Conservation (phyloP, 768 basidiomycete genomes). For the Lactarius akahatsu region DNA sequence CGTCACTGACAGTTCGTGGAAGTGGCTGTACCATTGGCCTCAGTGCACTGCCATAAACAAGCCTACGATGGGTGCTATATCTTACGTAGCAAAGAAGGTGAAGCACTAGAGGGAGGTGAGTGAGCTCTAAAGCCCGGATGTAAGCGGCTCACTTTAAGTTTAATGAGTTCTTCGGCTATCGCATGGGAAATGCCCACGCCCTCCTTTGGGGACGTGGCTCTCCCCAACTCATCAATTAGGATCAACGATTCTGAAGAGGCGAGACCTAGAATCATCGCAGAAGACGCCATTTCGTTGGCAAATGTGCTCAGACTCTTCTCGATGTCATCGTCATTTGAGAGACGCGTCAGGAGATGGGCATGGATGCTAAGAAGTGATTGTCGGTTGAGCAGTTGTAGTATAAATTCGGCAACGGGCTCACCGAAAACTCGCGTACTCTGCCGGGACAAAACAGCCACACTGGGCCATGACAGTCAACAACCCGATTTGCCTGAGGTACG, state of each 20-base stretch:
- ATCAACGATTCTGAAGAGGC: constrained; percentile 71
- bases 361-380: constrained; percentile 53
- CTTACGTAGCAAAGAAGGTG: constrained; percentile 89
- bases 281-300: constrained; percentile 90
- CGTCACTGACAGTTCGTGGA: constrained; percentile 73
- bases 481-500: constrained; percentile 86
- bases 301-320: constrained; percentile 92
- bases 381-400: neutral
- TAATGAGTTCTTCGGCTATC: constrained; percentile 75
- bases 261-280: constrained; percentile 87
- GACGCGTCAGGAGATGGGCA: constrained; percentile 77
- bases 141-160: constrained; percentile 55
- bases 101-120: constrained; percentile 53
- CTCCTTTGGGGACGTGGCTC: constrained; percentile 85
- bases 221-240: constrained; percentile 88
- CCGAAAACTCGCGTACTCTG: constrained; percentile 90
- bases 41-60: neutral
- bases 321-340: constrained; percentile 93
- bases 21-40: constrained; percentile 52
- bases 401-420: constrained; percentile 32
- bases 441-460: constrained; percentile 90
- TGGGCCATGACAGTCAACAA: constrained; percentile 83
- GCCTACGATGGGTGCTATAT: neutral
- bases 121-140: constrained; percentile 9
- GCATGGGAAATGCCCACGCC: constrained; percentile 82